A percentile compares a stretch with the other conserved stretches of the same genome.
These are phyloP conservation scores for Straminergon stramineum DNA, from an alignment of 225 moss, liverwort and hornwort genomes.

Conservation along the genomic window DNA sequence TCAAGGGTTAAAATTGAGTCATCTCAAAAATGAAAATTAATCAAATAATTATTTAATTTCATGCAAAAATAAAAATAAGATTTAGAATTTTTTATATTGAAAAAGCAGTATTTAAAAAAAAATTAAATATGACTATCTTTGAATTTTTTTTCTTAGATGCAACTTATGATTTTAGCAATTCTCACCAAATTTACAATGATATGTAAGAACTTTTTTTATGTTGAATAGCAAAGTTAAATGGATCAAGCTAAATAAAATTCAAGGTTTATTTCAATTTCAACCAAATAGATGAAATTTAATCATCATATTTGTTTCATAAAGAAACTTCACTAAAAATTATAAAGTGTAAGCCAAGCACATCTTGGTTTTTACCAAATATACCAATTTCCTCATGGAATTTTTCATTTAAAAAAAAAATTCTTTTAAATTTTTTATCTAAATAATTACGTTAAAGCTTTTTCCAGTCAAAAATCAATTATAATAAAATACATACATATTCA, in stretches of 20 bases:
- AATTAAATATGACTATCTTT: background rate
- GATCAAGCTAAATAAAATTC: background rate
- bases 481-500: background rate
- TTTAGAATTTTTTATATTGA: rapidly evolving
- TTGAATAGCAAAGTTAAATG: background rate
- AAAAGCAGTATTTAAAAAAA: background rate
- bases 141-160: too few relatives aligned
- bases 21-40: background rate
- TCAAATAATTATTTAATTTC: background rate
- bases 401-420: background rate
- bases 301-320: too few relatives aligned
- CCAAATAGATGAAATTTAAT: background rate
- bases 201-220: too few relatives aligned
- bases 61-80: too few relatives aligned
- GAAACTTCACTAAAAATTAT: background rate
- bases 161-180: too few relatives aligned
- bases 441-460: background rate
- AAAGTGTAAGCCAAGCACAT: too few relatives aligned
- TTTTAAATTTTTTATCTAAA: rapidly evolving
- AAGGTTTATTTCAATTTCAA: background rate
- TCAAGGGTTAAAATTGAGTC: too few relatives aligned
- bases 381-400: too few relatives aligned
- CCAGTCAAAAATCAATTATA: background rate
- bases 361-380: background rate
- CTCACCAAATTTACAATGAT: background rate